Evolutionary conservation across 768 basidiomycete species (phyloP).

Genomic region (Mycena capillaripes): DNA sequence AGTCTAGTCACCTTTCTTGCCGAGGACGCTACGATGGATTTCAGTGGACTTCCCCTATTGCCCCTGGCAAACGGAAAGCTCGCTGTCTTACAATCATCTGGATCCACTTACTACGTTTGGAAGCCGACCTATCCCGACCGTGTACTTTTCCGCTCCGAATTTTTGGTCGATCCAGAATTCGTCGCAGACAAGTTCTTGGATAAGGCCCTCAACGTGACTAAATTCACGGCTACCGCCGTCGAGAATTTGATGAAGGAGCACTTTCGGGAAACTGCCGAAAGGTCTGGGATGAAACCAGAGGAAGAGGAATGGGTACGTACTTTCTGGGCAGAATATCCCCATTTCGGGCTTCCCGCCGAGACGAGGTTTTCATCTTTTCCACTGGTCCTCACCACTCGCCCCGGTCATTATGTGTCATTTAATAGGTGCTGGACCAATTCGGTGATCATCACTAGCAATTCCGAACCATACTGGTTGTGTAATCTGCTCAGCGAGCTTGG

Average conservation of each 20-base stretch:
- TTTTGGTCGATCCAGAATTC: slow-evolving; percentile 48
- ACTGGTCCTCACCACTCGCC: slow-evolving; percentile 48
- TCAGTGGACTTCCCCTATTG: slow-evolving; percentile 50
- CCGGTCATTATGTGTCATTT: slow-evolving; percentile 49
- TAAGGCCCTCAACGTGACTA: slow-evolving; percentile 43
- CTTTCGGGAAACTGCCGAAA: slow-evolving; percentile 23
- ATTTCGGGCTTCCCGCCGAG: slow-evolving; percentile 28
- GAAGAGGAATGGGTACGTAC: slow-evolving; percentile 44
- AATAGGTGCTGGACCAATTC: slow-evolving; percentile 41
- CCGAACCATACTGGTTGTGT: slow-evolving; percentile 34
- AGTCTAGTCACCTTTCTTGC: slow-evolving; percentile 45
- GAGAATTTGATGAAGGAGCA: slow-evolving; percentile 35
- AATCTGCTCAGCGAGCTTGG: slow-evolving; percentile 39
- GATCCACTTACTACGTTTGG: slow-evolving; percentile 45
- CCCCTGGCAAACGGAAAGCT: slow-evolving; percentile 53
- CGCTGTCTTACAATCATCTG: slow-evolving; percentile 40
- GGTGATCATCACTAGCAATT: slow-evolving; percentile 42
- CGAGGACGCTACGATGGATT: slow-evolving; percentile 21
- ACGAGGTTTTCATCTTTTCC: slow-evolving; percentile 44
- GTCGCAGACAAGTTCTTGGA: slow-evolving; percentile 35
- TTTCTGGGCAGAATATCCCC: slow-evolving; percentile 50
- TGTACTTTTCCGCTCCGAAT: slow-evolving; percentile 40
- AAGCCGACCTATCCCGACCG: slow-evolving; percentile 31
- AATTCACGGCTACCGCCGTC: slow-evolving; percentile 36
- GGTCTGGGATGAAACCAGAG: slow-evolving; percentile 4